Conservation (phyloP, 2,329 filamentous ascomycete species). For the Cordyceps farinosa region DNA sequence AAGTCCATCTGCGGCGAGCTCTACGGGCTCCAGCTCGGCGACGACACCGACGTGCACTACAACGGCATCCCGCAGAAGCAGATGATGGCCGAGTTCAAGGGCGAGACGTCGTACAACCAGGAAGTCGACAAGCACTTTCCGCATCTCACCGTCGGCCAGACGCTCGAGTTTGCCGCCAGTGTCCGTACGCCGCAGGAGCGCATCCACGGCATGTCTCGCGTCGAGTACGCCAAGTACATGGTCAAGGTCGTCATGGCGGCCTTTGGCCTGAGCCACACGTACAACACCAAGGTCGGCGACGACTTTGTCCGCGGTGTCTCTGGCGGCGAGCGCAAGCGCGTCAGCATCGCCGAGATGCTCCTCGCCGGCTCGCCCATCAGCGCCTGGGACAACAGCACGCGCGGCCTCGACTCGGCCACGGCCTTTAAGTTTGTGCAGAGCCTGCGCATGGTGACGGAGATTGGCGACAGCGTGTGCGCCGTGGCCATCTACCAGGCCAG, state of each 20-base stretch:
- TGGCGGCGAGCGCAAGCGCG: constrained; percentile 72
- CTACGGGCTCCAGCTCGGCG: constrained; percentile 52
- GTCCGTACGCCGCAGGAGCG: constrained; percentile 64
- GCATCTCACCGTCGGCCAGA: constrained; percentile 72
- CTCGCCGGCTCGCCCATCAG: constrained; percentile 56
- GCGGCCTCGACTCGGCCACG: constrained; percentile 69
- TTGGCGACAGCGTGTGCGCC: constrained; percentile 57
- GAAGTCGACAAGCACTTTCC: constrained; percentile 75
- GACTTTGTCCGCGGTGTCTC: constrained; percentile 69
- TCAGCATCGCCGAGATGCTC: constrained; percentile 76
- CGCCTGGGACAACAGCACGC: constrained; percentile 71
- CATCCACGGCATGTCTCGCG: constrained; percentile 57
- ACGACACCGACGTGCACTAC: constrained; percentile 55
- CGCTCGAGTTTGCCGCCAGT: constrained; percentile 67
- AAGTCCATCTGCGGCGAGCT: constrained; percentile 60
- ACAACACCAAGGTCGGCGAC: constrained; percentile 71
- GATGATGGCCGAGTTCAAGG: constrained; percentile 59
- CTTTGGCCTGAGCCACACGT: constrained; percentile 69
- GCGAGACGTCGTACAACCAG: constrained; percentile 70
- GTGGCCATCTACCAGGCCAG: constrained; percentile 73
- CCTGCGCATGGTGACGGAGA: constrained; percentile 61
- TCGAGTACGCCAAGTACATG: constrained; percentile 59
- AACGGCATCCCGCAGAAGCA: constrained; percentile 53
- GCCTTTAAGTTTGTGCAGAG: constrained; percentile 70
- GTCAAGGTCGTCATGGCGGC: constrained; percentile 65